Evolutionary conservation across 2,329 filamentous ascomycete genomes (phyloP), one percentile per base, ranked within the genome.

Genomic region (Talaromyces islandicus): DNA sequence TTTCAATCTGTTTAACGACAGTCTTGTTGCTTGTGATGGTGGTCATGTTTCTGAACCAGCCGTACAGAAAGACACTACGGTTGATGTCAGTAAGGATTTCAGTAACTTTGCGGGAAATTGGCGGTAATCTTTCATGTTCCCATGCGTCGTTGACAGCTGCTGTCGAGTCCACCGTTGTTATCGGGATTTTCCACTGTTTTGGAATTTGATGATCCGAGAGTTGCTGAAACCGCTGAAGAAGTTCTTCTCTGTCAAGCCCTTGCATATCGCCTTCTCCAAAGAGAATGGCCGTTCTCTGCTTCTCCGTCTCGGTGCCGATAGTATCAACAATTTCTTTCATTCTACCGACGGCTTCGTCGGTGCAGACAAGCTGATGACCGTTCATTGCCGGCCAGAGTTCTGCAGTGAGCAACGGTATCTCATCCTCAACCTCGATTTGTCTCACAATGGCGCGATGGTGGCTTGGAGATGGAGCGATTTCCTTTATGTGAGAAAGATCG

Each of bases 21-120:
- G 83, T 83, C 24, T 83, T 81, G 69, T 92, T 92, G 63, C 86
- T 88, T 3, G 88, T 90, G 56, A 92, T 74, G 0, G 88, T 92
- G 1, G 87, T 89, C 27, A 83, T 69, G 0, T 81, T 77, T 9
- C 77, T 74, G 10, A 80, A 79, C 89, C 89, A 92, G 17, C 89
- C 89, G 67, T 86, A 86, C 57, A 89, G 77, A 68, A 92, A 90
- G 9, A 91, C 88, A 21, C 87, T 86, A 57, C 80, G 75, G 66
- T 90, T 91, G 60, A 89, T 85, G 12, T 78, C 73, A 0, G 83
- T 85, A 56, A 89, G 75, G 6, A 78, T 75, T 9, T 76, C 65
- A 5, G 69, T 77, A 57, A 80, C 80, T 64, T 68, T 75, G 46
- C 66, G 69, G 54, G 69, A 73, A 12, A 83, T 76, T 14, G 69